Percentiles rank a stretch among this genome's conserved stretches.
Evolutionary conservation across 2,329 filamentous ascomycete species (phyloP).

Genomic region (Penicillium polonicum): DNA sequence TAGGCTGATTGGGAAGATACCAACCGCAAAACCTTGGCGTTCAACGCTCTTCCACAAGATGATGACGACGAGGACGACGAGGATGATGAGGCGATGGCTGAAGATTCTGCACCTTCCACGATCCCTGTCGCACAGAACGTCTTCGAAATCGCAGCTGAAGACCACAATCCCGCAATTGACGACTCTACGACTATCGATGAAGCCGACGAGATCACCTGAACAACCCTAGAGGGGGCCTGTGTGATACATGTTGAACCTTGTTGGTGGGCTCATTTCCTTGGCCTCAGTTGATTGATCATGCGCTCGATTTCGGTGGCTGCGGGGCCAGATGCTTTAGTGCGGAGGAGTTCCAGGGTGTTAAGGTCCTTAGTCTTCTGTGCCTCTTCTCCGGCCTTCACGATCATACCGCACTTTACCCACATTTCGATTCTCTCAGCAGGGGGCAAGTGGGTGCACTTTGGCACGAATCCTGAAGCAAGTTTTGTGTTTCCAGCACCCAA

Average conservation of each 20-base stretch:
- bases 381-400: conserved; percentile 86
- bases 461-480: conserved; percentile 77
- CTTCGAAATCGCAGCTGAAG: conserved; percentile 11
- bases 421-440: conserved; percentile 74
- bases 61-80: conserved; percentile 51
- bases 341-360: conserved; percentile 69
- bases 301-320: conserved; percentile 79
- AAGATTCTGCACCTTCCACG: conserved; percentile 28
- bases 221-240: background rate
- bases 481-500: conserved; percentile 87
- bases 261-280: conserved; percentile 40
- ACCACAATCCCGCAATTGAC: conserved; percentile 24
- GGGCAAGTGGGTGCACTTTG: conserved; percentile 75
- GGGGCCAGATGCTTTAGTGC: conserved; percentile 69
- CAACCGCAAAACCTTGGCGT: conserved; percentile 35
- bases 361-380: conserved; percentile 78
- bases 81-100: conserved; percentile 33
- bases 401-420: conserved; percentile 95
- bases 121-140: conserved; percentile 16
- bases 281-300: conserved; percentile 59
- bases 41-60: conserved; percentile 44
- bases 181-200: conserved; percentile 35
- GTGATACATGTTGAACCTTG: conserved; percentile 13
- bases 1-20: conserved; percentile 45
- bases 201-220: conserved; percentile 48